Conservation (phyloP, 2,329 filamentous ascomycete species). For the Colletotrichum sp. region DNA sequence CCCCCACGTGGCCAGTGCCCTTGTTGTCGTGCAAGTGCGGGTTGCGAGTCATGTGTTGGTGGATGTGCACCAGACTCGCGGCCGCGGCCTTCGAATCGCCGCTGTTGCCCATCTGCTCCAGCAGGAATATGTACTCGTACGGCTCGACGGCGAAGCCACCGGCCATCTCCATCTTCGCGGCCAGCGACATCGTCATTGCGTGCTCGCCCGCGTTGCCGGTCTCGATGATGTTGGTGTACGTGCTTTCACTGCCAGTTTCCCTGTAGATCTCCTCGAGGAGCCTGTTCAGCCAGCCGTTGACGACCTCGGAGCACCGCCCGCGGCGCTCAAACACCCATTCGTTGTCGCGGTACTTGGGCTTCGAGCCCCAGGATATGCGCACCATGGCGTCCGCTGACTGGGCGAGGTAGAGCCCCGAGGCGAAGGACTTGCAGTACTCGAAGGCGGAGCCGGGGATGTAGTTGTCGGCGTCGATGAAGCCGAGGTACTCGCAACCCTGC, state of each 20-base stretch:
- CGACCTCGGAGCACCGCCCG: background rate
- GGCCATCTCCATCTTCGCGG: background rate
- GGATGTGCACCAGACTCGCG: background rate
- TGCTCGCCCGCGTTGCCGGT: constrained; percentile 6
- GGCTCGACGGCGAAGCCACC: constrained; percentile 5
- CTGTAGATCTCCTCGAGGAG: background rate
- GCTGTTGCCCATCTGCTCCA: background rate
- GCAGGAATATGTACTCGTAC: background rate
- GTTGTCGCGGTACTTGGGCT: background rate
- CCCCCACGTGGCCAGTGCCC: constrained; percentile 4
- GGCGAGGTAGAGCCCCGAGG: background rate
- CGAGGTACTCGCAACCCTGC: background rate
- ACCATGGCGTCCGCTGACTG: background rate
- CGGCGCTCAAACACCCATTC: background rate
- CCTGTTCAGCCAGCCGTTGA: background rate
- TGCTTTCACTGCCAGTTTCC: background rate
- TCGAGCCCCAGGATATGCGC: background rate
- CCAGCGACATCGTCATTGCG: background rate
- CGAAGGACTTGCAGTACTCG: constrained; percentile 4
- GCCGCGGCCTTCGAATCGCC: background rate
- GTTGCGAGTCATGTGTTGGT: constrained; percentile 4
- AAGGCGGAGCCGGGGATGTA: background rate
- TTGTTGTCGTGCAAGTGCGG: constrained; percentile 8
- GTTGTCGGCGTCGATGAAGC: constrained; percentile 7
- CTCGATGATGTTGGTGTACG: background rate